Conservation (phyloP, 1,139 yeast genomes). For the Zygosaccharomyces pseudobailii region DNA sequence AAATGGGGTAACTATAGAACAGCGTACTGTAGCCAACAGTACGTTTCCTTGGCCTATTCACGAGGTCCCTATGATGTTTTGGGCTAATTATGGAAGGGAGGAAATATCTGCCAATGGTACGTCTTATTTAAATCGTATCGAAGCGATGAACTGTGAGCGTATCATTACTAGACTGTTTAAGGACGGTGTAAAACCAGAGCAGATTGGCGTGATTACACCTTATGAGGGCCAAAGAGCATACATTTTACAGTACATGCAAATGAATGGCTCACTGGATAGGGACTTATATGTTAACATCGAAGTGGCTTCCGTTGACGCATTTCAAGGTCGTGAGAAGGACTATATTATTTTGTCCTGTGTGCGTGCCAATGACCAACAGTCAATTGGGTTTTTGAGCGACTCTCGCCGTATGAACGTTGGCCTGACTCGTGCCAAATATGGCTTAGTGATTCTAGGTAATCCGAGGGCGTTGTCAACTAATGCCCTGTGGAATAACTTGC, state of each 20-base stretch:
- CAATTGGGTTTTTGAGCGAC: constrained; percentile 83
- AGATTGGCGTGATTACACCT: constrained; percentile 91
- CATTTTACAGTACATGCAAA: constrained; percentile 69
- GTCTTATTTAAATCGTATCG: constrained; percentile 81
- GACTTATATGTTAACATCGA: constrained; percentile 70
- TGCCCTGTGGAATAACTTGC: constrained; percentile 71
- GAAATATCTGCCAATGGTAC: constrained; percentile 81
- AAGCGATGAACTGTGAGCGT: constrained; percentile 87
- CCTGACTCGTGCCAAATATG: constrained; percentile 84
- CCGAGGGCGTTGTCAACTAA: constrained; percentile 73
- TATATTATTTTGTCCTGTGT: constrained; percentile 86
- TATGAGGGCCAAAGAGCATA: constrained; percentile 93
- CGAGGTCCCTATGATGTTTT: constrained; percentile 87
- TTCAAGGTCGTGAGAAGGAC: constrained; percentile 95
- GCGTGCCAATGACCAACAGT: constrained; percentile 78
- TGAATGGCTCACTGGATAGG: constrained; percentile 65
- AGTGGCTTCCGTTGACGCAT: constrained; percentile 90
- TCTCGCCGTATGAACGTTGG: constrained; percentile 92
- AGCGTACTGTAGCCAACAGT: constrained; percentile 52
- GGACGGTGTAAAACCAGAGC: constrained; percentile 76
- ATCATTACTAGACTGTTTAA: constrained; percentile 66
- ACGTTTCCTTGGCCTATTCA: constrained; percentile 87
- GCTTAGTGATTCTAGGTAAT: constrained; percentile 77
- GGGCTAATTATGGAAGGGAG: constrained; percentile 88
- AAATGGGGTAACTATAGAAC: constrained; percentile 79